phyloP scores from a whole-genome alignment of 1,139 yeast species.

The Taphrina pruni region DNA sequence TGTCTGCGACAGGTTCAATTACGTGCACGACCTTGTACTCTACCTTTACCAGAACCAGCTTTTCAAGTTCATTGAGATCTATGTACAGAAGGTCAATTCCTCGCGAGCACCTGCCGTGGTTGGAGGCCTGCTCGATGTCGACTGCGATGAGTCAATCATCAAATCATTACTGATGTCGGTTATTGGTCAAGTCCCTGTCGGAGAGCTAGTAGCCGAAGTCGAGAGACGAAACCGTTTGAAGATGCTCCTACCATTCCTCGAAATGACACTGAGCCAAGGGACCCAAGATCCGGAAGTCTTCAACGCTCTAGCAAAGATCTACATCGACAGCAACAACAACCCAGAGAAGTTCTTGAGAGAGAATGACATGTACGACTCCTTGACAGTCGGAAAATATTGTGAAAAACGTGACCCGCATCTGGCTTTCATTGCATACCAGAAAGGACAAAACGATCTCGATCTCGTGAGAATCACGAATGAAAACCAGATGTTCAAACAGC shows the following conservation, averaged over 20 bases:
- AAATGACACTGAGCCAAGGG: slow-evolving; percentile 85
- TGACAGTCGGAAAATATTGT: slow-evolving; percentile 96
- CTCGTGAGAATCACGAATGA: slow-evolving; percentile 91
- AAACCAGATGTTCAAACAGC: slow-evolving; percentile 97
- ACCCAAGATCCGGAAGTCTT: slow-evolving; percentile 87
- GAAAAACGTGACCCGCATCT: slow-evolving; percentile 98
- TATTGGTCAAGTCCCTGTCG: slow-evolving; percentile 91
- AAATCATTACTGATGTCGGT: slow-evolving; percentile 82
- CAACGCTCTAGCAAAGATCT: slow-evolving; percentile 95
- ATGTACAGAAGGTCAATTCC: slow-evolving; percentile 96
- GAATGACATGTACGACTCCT: slow-evolving; percentile 84
- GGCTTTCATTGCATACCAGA: slow-evolving; percentile 95
- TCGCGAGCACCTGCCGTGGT: slow-evolving; percentile 93
- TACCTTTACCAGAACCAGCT: slow-evolving; percentile 93
- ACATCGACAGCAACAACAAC: slow-evolving; percentile 94
- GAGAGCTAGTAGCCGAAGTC: slow-evolving; percentile 86
- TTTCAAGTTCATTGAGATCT: slow-evolving; percentile 94
- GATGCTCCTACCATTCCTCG: slow-evolving; percentile 88
- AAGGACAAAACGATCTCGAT: slow-evolving; percentile 90
- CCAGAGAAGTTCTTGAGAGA: slow-evolving; percentile 97
- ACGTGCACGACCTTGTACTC: slow-evolving; percentile 89
- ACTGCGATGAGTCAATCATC: slow-evolving; percentile 90
- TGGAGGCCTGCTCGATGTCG: slow-evolving; percentile 95
- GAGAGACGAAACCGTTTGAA: slow-evolving; percentile 95
- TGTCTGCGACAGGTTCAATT: slow-evolving; percentile 91